Evolutionary conservation across 2,329 filamentous ascomycete species (phyloP), one percentile per base, ranked within the genome.

Genomic region (Penicillium sclerotigenum): DNA sequence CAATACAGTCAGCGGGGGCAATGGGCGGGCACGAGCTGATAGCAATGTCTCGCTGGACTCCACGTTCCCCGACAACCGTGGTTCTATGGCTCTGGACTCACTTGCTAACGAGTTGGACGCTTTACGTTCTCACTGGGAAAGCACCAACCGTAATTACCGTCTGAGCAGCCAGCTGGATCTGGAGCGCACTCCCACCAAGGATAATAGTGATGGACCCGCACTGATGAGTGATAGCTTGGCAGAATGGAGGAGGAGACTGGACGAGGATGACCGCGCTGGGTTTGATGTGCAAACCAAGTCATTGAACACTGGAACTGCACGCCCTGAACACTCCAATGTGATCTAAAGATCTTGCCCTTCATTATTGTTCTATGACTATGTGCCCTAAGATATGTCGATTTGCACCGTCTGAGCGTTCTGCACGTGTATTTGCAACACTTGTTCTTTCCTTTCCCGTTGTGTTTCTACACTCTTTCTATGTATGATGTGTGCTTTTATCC

Each of bases 141-240:
- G 88, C 37, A 96, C 91, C 13, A 97, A 93, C 77, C 94, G 95
- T 75, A 95, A 90, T 68, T 97, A 97, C 73, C 88, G 94, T 24
- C 79, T 97, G 42, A 96, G 90, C 74, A 92, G 88, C 68, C 86
- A 89, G 49, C 95, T 96, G 66, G 92, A 97, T 70, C 92, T 95
- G 65, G 92, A 96, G 54, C 78, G 76, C 46, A 79, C 78, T 2
- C 77, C 77, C 16, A 78, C 77, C 14, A 77, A 75, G 63, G 77
- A 79, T 36, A 72, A 67, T 22, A 68, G 70, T 28, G 72, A 74
- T 6, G 69, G 71, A 5, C 59, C 64, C 33, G 66, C 59, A 14
- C 69, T 73, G 24, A 77, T 91, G 63, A 90, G 84, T 66, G 87
- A 87, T 69, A 90, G 85, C 65, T 75, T 94, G 41, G 86, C 87